phyloP scores from a whole-genome alignment of 1,139 yeast species.

The Saccharomyces hybrid region DNA sequence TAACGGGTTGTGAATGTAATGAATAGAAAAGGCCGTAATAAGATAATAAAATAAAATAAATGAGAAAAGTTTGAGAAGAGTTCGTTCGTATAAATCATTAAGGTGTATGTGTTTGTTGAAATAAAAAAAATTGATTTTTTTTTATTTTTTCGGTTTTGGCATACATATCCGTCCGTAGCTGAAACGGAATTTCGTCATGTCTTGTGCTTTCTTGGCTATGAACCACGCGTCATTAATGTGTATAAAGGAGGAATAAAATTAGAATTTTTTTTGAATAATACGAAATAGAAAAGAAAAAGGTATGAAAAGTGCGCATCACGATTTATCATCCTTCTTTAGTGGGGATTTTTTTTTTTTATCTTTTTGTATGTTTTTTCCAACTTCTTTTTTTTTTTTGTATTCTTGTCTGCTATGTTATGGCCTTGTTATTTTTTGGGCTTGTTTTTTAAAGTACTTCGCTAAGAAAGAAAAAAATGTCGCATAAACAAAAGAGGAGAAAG shows the following conservation, averaged over 20 bases:
- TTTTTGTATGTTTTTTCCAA: neutral
- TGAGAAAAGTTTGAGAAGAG: neutral
- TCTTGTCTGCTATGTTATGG: neutral
- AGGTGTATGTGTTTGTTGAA: neutral
- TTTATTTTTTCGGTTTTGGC: neutral
- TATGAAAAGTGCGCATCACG: neutral
- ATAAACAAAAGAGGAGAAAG: neutral
- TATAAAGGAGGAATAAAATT: neutral
- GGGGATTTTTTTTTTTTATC: neutral
- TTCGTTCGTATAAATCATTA: slow-evolving; percentile 1
- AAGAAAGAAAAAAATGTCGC: neutral
- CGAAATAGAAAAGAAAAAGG: neutral
- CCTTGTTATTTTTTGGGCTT: neutral
- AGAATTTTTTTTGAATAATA: neutral
- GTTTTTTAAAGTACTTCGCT: neutral
- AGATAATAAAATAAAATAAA: neutral
- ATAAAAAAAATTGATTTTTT: neutral
- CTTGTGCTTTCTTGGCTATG: neutral
- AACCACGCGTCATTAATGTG: neutral
- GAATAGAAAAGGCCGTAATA: neutral
- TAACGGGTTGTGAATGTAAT: neutral
- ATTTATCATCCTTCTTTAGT: neutral
- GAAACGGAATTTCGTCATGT: neutral
- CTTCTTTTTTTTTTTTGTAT: neutral
- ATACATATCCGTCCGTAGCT: neutral